A percentile compares a stretch with the other conserved stretches of the same genome.
These are phyloP conservation scores for Xylaria sp. DNA, from an alignment of 2,329 filamentous ascomycete genomes.

Conservation along the genomic window DNA sequence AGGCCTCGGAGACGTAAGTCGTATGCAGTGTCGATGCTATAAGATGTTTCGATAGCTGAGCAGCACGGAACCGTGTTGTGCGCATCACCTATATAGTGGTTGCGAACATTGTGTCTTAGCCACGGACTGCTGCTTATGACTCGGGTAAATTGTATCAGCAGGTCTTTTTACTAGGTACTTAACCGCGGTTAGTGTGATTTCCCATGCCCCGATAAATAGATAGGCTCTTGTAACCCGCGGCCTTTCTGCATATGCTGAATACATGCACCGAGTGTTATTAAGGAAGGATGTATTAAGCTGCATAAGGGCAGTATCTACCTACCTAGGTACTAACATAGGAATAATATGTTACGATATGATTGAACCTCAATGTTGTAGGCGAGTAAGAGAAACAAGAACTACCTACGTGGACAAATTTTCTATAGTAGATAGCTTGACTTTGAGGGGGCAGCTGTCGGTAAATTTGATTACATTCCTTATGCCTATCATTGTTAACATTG, in stretches of 20 bases:
- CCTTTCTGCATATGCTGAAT: not conserved
- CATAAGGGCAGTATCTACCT: too few species aligned
- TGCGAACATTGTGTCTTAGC: slow-evolving; percentile 3
- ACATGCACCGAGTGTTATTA: not conserved
- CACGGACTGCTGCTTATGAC: not conserved
- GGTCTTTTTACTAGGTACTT: too few species aligned
- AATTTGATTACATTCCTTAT: not conserved
- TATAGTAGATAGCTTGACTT: not conserved
- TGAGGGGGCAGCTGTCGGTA: not conserved
- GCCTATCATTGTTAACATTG: not conserved
- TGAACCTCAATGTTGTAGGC: not conserved
- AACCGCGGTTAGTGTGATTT: not conserved
- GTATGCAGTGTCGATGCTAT: slow-evolving; percentile 1
- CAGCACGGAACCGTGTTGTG: not conserved
- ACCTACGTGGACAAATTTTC: too few species aligned
- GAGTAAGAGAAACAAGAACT: not conserved
- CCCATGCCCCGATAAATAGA: not conserved
- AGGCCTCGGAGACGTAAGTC: not conserved
- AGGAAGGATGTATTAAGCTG: not conserved
- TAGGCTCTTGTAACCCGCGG: not conserved
- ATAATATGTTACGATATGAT: too few species aligned
- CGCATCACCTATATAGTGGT: slow-evolving; percentile 1
- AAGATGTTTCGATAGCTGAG: slow-evolving; percentile 10
- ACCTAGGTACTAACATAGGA: too few species aligned
- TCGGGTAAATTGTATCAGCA: not conserved